Evolutionary conservation across 495 filamentous ascomycete genomes (phyloP).

Genomic region (Penicillium odoratum): DNA sequence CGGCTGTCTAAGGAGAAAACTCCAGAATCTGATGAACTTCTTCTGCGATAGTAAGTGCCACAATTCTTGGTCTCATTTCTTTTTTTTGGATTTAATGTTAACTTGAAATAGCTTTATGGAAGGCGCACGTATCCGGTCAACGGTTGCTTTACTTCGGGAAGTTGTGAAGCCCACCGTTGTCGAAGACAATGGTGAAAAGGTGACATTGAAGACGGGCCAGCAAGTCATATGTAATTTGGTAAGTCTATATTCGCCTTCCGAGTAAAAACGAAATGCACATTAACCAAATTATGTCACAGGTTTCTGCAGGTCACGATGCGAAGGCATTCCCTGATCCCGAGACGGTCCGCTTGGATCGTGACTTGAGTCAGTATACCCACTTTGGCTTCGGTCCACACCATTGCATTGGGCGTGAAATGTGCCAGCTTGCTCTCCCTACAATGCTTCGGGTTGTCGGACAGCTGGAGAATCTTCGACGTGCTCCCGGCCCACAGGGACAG

Average conservation of each 20-base stretch:
- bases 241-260: conserved; percentile 7
- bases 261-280: neutral
- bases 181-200: conserved; percentile 40
- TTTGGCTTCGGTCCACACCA: conserved; percentile 61
- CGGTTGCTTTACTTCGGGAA: conserved; percentile 54
- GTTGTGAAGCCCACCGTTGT: conserved; percentile 41
- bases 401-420: conserved; percentile 57
- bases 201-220: conserved; percentile 48
- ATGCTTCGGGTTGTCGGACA: conserved; percentile 58
- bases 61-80: neutral
- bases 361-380: conserved; percentile 63
- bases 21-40: conserved; percentile 44
- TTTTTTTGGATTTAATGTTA: conserved; percentile 10
- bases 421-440: conserved; percentile 59
- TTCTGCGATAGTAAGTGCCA: conserved; percentile 46
- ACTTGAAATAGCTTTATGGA: conserved; percentile 53
- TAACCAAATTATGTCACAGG: conserved; percentile 22
- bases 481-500: conserved; percentile 63
- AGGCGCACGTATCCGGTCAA: conserved; percentile 57
- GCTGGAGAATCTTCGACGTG: conserved; percentile 58
- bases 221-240: conserved; percentile 52
- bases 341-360: conserved; percentile 61
- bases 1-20: conserved; percentile 49
- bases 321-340: conserved; percentile 65
- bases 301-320: conserved; percentile 55